phyloP scores from a whole-genome alignment of 495 filamentous ascomycete genomes.

The Physcia stellaris region DNA sequence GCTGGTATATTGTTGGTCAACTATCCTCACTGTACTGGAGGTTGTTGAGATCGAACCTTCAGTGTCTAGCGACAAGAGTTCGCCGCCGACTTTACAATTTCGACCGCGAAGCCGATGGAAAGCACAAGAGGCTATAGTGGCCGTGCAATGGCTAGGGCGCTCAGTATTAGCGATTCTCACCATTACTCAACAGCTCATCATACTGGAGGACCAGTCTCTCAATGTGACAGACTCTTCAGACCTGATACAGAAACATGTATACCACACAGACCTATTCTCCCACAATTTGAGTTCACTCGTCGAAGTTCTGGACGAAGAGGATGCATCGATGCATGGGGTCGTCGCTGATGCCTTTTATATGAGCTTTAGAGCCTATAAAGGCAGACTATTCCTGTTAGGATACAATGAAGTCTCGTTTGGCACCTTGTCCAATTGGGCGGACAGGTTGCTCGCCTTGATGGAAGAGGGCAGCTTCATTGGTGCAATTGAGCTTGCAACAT shows the following conservation, averaged over 20 bases:
- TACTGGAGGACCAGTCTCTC: conserved; percentile 80
- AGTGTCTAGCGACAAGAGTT: conserved; percentile 47
- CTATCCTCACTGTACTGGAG: conserved; percentile 83
- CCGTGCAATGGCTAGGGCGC: conserved; percentile 90
- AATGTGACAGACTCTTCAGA: conserved; percentile 89
- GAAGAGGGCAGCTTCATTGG: conserved; percentile 87
- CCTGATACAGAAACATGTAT: conserved; percentile 80
- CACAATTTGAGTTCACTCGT: conserved; percentile 70
- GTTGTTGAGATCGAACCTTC: conserved; percentile 55
- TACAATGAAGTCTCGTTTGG: conserved; percentile 84
- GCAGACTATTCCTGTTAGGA: conserved; percentile 79
- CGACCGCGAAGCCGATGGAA: conserved; percentile 79
- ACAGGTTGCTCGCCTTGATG: conserved; percentile 88
- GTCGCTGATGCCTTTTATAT: conserved; percentile 96
- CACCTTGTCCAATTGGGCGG: conserved; percentile 94
- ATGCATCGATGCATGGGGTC: conserved; percentile 82
- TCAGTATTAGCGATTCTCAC: conserved; percentile 87
- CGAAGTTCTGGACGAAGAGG: conserved; percentile 77
- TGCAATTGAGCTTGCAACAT: conserved; percentile 78
- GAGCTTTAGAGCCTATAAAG: conserved; percentile 93
- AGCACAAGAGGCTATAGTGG: conserved; percentile 88
- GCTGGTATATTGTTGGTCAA: conserved; percentile 97
- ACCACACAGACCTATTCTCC: conserved; percentile 79
- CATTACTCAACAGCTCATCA: conserved; percentile 81
- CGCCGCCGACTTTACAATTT: conserved; percentile 66